Base-by-base conservation (phyloP, 495 filamentous ascomycete genomes). In the Trypethelium eluteriae region DNA sequence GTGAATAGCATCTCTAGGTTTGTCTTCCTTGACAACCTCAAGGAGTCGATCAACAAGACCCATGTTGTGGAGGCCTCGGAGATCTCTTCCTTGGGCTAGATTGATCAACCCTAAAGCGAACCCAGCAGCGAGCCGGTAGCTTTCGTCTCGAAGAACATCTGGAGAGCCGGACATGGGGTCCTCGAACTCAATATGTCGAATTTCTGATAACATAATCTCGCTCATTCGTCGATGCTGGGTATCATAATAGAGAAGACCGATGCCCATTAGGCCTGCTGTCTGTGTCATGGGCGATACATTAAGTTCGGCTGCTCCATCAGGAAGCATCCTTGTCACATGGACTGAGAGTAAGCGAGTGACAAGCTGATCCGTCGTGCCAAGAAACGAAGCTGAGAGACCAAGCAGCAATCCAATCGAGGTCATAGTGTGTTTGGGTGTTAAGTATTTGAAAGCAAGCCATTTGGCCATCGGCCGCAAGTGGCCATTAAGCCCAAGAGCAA, bases 361-460 rank as follows among this genome's bases (percentile, higher is more conserved):
- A 7, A 96, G 82, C 1, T 89, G 91, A 72, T 99, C 93, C 95
- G 96, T 97, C 34, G 92, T 97, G 7, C 94, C 94, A 59, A 98
- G 78, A 74, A 95, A 94, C 9, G 93, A 96, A 11, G 90, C 95
- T 2, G 95, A 91, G 63, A 98, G 80, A 36, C 94, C 94, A 9
- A 99, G 81, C 53, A 99, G 83, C 25, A 99, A 81, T 10, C 95
- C 94, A 67, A 99, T 95, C 6, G 94, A 97, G 11, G 93, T 97
- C 93, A 98, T 98, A 46, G 92, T 93, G 76, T 98, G 94, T 73
- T 98, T 98, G 2, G 94, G 94, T 0, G 94, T 98, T 38, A 98
- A 78, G 69, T 98, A 98, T 77, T 96, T 98, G 84, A 96, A 98
- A 53, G 93, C 92, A 35, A 97, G 89, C 95, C 95, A 98, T 77